Evolutionary conservation across 352 stramenopile species (phyloP), one percentile per base, ranked within the genome.

Genomic region (Phytophthora tentaculata): DNA sequence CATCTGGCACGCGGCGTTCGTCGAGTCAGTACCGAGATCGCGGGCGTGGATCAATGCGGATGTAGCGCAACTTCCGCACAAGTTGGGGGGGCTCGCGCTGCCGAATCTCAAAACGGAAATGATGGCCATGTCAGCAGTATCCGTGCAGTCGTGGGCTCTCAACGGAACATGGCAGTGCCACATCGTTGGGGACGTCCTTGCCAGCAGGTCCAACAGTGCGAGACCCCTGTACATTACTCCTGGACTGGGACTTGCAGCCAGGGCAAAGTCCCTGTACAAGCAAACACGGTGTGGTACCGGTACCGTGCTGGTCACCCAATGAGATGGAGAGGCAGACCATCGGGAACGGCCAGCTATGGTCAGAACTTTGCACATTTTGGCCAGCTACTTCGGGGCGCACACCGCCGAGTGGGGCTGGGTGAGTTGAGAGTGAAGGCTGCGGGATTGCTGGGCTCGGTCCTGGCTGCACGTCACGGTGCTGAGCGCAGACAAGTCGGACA

Each of bases 21-120:
- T 16, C 5, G 20, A 16, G 0, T 7, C 41, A 10, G 0, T 44
- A 7, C 1, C 16, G 0, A 37, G 39, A 7, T 28, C 41, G 1
- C 23, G 19, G 4, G 54, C 39, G 22, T 64, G 45, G 56, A 14
- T 64, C 0, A 32, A 64, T n/a, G 44, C 56, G 2, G 56, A 64
- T 8, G 9, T 64, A 14, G 56, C 45, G 2, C 26, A 44, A 2
- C 12, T 56, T 8, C 56, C 43, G 2, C 41, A 28, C 16, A 48
- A 26, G 2, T 3, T n/a, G 1, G 26, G 26, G 2, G 49, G 49
- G 3, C 5, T 44, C 1, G 24, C 49, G 13, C 16, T 56, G 17
- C 26, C 49, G 2, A 28, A 56, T 26, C 10, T 56, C 17, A 14
- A 28, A 2, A 26, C 17, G 2, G 49, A 56, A 26, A 2, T 44